These are phyloP conservation scores for Epichloe coenophiala DNA, from an alignment of 2,329 filamentous ascomycete species.

Conservation along the genomic window DNA sequence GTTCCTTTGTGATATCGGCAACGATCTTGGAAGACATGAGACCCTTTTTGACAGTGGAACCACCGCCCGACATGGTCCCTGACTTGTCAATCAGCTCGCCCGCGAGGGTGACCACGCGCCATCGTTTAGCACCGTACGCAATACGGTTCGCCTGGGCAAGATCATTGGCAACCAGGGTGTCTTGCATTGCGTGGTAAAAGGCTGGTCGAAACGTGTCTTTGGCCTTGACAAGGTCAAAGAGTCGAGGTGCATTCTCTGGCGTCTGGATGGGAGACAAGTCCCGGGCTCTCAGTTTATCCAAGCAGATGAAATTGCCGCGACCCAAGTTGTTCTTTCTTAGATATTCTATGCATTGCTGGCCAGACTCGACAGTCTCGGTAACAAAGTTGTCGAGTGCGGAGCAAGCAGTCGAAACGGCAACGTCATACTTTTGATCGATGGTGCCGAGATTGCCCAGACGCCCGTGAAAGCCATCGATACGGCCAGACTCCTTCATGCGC, in stretches of 20 bases:
- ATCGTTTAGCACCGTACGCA: constrained; percentile 83
- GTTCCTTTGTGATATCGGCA: constrained; percentile 75
- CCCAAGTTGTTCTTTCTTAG: constrained; percentile 94
- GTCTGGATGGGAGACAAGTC: constrained; percentile 73
- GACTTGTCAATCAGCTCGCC: constrained; percentile 96
- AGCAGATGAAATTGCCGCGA: constrained; percentile 89
- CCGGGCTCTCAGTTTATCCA: constrained; percentile 71
- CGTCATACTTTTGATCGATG: constrained; percentile 87
- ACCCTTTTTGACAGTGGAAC: constrained; percentile 76
- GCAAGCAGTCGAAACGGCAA: constrained; percentile 96
- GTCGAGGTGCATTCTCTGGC: constrained; percentile 77
- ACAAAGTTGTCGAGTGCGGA: constrained; percentile 89
- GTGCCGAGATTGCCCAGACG: constrained; percentile 86
- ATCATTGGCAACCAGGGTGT: constrained; percentile 86
- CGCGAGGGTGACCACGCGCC: constrained; percentile 91
- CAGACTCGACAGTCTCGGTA: constrained; percentile 88
- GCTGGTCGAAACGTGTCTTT: constrained; percentile 80
- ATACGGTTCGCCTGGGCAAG: constrained; percentile 95
- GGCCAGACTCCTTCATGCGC: constrained; percentile 88
- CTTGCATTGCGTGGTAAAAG: constrained; percentile 90
- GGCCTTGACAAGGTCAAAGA: constrained; percentile 85
- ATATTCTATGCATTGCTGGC: constrained; percentile 96
- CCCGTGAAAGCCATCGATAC: constrained; percentile 94
- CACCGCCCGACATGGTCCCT: constrained; percentile 97
- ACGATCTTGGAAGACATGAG: constrained; percentile 94